Evolutionary conservation across 371 early-diverging fungal species (phyloP).

Genomic region (Fennellomyces sp.): DNA sequence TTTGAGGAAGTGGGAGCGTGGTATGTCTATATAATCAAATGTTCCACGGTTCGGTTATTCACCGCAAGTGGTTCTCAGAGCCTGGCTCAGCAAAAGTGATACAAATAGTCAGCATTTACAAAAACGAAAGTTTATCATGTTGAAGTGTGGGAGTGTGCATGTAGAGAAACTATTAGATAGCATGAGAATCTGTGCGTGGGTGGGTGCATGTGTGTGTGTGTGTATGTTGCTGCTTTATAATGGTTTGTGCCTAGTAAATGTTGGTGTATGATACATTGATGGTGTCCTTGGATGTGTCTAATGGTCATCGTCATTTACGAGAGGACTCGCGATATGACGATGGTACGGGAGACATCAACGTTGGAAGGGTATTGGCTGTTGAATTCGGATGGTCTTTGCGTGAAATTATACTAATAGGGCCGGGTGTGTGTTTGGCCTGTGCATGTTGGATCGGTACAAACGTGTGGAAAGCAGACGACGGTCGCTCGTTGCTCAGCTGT

Average conservation of each 20-base stretch:
- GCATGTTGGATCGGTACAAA: neutral
- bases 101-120: too few relatives aligned
- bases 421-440: neutral
- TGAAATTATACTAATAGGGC: neutral
- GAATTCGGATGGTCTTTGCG: too few relatives aligned
- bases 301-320: neutral
- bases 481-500: neutral
- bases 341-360: slow-evolving; percentile 7
- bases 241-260: neutral
- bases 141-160: too few relatives aligned
- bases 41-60: too few relatives aligned
- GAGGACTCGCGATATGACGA: neutral
- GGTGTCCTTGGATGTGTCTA: neutral
- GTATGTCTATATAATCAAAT: too few relatives aligned
- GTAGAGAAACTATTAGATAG: neutral
- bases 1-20: too few relatives aligned
- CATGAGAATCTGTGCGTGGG: neutral
- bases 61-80: too few relatives aligned
- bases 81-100: too few relatives aligned
- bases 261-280: neutral
- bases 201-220: neutral
- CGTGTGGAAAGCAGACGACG: slow-evolving; percentile 5
- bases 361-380: neutral
- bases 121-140: too few relatives aligned
- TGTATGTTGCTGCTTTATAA: neutral